These are phyloP conservation scores for Calonectria pteridis DNA, from an alignment of 2,329 filamentous ascomycete genomes.

Conservation along the genomic window DNA sequence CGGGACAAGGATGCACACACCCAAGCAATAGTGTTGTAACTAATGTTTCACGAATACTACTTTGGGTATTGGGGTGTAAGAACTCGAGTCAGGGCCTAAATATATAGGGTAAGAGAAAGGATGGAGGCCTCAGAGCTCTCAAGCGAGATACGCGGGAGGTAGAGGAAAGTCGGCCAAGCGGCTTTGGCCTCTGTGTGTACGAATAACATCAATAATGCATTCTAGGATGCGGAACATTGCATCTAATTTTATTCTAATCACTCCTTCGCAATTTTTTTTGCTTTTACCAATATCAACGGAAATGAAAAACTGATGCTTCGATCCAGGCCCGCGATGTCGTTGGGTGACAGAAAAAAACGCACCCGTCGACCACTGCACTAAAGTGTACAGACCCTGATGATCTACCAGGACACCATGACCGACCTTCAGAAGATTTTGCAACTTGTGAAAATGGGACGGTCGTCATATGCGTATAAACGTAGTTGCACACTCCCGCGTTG, in stretches of 20 bases:
- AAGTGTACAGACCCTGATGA: too few relatives aligned
- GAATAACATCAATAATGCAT: neutral
- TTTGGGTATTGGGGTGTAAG: neutral
- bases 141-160: neutral
- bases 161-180: neutral
- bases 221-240: neutral
- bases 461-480: neutral
- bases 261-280: neutral
- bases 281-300: too few relatives aligned
- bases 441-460: neutral
- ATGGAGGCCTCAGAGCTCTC: neutral
- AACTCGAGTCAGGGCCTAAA: neutral
- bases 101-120: neutral
- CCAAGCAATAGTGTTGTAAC: neutral
- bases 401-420: too few relatives aligned
- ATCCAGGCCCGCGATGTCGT: too few relatives aligned
- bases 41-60: neutral
- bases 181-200: neutral
- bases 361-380: too few relatives aligned
- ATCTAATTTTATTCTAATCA: neutral
- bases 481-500: neutral
- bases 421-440: neutral
- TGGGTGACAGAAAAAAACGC: too few relatives aligned
- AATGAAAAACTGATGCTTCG: too few relatives aligned
- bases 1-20: neutral